Base-by-base conservation (phyloP, 129 eudicot genomes). In the Pseudognaphalium luteoalbum region DNA sequence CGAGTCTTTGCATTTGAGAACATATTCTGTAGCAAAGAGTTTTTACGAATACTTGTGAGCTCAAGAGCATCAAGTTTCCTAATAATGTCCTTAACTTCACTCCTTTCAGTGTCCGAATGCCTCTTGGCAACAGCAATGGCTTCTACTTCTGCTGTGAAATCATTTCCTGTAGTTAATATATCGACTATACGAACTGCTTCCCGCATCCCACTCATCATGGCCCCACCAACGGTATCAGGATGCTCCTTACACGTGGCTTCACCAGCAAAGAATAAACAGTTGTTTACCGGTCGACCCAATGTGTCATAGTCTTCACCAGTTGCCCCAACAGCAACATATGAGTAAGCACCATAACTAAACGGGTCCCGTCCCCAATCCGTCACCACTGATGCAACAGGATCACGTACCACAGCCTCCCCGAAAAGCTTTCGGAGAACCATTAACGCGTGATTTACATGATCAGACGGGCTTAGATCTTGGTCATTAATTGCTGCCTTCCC, bases 311-410 rank as follows among this genome's bases (percentile, higher is more conserved):
- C 99, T 76, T 91, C 99, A 61, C 97, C 99, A 61, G 97, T 86
- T 66, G 99, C 87, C 65, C 99, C 99, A 41, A 91, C 90, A 4
- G 97, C 97, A 66, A 95, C 99, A 76, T 95, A 95, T 3, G 99
- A 95, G 68, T 95, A 95, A 73, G 99, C 97, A 65, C 99, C 99
- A 75, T 89, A 87, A 78, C 99, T 95, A 21, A 89, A 91, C 21
- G 99, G 99, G 84, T 95, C 99, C 69, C 86, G 81, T 57, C 99
- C 99, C 99, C 99, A 95, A 80, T 95, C 95, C 5, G 99, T 95
- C 76, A 95, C 97, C 30, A 91, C 96, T 9, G 97, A 86, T 10
- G 89, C 96, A 78, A 95, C 95, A 15, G 99, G 99, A 82, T 91
- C 89, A 16, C 83, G 88, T 25, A 95, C 97, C 37, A 30, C 79